These are phyloP conservation scores for Nepenthes alata DNA, from an alignment of 179 eudicot genomes.

Conservation along the genomic window DNA sequence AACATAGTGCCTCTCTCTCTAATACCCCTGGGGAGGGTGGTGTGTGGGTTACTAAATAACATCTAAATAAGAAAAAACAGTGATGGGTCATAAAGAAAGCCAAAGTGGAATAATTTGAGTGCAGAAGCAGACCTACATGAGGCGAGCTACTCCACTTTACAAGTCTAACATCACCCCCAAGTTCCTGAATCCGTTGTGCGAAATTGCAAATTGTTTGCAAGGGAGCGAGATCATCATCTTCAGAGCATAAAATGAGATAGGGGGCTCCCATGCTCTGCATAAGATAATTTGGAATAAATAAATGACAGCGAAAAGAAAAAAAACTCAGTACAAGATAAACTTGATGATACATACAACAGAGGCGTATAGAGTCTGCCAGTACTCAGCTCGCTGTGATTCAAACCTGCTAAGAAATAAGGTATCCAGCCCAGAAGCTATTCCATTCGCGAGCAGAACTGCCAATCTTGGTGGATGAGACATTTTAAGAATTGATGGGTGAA, in stretches of 20 bases:
- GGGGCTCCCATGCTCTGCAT: conserved; percentile 15
- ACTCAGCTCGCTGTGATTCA: conserved; percentile 89
- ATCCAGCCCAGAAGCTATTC: conserved; percentile 67
- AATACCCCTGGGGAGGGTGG: too few species aligned
- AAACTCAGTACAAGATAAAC: background rate
- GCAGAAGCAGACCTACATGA: conserved; percentile 66
- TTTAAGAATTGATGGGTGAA: conserved; percentile 71
- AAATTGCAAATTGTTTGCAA: conserved; percentile 57
- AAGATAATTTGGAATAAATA: background rate
- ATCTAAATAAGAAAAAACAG: too few species aligned
- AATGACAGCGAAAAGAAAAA: background rate
- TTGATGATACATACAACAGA: conserved; percentile 54
- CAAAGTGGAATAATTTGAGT: background rate
- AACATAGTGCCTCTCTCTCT: too few species aligned
- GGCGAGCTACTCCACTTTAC: conserved; percentile 87
- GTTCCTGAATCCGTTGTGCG: conserved; percentile 48
- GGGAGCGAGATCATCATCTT: conserved; percentile 90
- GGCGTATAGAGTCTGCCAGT: conserved; percentile 90
- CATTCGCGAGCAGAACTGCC: conserved; percentile 59
- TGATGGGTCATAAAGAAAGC: too few species aligned
- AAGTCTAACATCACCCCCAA: conserved; percentile 75
- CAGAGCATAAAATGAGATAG: conserved; percentile 13
- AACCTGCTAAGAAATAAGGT: conserved; percentile 70
- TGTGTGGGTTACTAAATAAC: too few species aligned
- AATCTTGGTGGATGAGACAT: conserved; percentile 62